Conservation (phyloP, 306 rosid genomes). For the Cucurbita moschata region DNA sequence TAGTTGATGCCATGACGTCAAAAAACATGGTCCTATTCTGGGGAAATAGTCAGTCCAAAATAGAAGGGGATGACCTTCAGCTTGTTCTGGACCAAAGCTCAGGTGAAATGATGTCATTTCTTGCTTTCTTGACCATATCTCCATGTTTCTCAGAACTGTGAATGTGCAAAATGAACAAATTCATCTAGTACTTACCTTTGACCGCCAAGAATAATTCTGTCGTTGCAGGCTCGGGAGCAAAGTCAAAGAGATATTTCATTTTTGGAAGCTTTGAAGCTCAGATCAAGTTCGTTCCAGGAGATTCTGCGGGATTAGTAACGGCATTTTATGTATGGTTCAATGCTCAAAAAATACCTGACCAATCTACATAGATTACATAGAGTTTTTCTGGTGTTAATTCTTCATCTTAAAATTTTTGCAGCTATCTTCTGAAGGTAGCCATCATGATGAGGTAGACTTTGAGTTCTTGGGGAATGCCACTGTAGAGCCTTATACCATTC, state of each 20-base stretch:
- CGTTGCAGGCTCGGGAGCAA: conserved; percentile 60
- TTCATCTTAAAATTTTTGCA: conserved; percentile 17
- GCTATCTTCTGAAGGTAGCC: conserved; percentile 57
- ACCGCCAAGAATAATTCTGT: neutral
- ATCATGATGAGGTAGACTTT: conserved; percentile 75
- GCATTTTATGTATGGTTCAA: conserved; percentile 59
- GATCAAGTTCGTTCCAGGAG: conserved; percentile 53
- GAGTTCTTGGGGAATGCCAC: conserved; percentile 77
- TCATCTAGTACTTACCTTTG: neutral
- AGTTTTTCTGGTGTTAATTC: neutral
- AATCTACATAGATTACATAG: too few species aligned
- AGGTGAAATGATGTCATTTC: conserved; percentile 21
- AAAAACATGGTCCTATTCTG: conserved; percentile 46
- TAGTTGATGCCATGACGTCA: conserved; percentile 32
- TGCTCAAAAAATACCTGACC: too few species aligned
- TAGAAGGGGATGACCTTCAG: conserved; percentile 44
- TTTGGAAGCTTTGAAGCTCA: conserved; percentile 58
- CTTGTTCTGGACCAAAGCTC: conserved; percentile 53
- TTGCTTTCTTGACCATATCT: neutral
- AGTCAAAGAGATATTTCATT: conserved; percentile 51
- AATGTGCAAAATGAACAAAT: neutral
- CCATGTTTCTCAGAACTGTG: neutral
- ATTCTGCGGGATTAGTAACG: conserved; percentile 76
- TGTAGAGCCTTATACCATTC: conserved; percentile 69
- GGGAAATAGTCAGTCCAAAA: conserved; percentile 39